These are phyloP conservation scores for Cephalotrichum gorgonifer DNA, from an alignment of 2,329 filamentous ascomycete genomes.

Conservation along the genomic window DNA sequence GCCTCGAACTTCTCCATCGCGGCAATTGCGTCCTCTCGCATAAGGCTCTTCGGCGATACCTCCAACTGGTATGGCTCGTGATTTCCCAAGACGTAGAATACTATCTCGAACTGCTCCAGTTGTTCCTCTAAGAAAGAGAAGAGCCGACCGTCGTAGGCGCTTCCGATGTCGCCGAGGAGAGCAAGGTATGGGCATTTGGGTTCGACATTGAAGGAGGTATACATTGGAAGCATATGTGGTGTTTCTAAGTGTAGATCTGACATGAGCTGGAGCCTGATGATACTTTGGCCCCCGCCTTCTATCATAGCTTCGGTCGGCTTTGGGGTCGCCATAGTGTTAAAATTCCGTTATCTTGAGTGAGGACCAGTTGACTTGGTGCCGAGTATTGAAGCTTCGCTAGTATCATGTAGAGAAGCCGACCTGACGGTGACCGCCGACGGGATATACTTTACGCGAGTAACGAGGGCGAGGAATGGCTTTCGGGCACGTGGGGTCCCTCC, in stretches of 20 bases:
- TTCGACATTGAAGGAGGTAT: slow-evolving; percentile 26
- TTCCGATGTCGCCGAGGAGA: slow-evolving; percentile 37
- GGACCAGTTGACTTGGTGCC: neutral
- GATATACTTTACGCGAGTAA: too few relatives aligned
- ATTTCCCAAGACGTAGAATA: slow-evolving; percentile 36
- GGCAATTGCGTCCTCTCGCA: slow-evolving; percentile 1
- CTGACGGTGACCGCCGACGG: too few relatives aligned
- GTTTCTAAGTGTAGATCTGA: slow-evolving; percentile 36
- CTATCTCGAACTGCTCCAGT: slow-evolving; percentile 25
- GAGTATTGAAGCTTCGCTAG: neutral
- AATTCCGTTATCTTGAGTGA: neutral
- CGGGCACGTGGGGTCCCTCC: too few relatives aligned
- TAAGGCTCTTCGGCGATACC: neutral
- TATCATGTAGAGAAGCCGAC: neutral
- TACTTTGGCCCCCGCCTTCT: neutral
- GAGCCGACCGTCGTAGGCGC: slow-evolving; percentile 26
- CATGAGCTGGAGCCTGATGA: slow-evolving; percentile 5
- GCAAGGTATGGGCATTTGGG: slow-evolving; percentile 30
- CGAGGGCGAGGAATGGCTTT: too few relatives aligned
- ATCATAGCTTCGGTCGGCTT: neutral
- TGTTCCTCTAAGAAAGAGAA: slow-evolving; percentile 29
- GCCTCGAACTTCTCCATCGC: neutral
- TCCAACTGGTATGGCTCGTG: slow-evolving; percentile 29
- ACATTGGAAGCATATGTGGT: slow-evolving; percentile 13
- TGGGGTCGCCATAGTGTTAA: neutral